Conservation (phyloP, 1,284 basidiomycete genomes). For the Ganoderma multipileum region DNA sequence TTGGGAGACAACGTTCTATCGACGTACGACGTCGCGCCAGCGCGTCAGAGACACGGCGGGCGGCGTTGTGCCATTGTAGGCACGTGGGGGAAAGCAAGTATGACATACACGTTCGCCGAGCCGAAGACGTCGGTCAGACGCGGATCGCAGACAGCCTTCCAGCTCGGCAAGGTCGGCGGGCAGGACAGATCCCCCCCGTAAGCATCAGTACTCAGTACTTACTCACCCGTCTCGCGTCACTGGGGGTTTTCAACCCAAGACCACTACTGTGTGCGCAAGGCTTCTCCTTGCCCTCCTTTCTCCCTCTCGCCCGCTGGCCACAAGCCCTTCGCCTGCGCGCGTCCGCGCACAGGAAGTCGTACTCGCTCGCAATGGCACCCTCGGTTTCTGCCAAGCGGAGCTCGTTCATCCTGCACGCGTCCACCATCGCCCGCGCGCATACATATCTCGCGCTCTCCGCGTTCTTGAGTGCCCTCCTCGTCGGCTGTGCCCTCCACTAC, state of each 20-base stretch:
- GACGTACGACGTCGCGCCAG: no score
- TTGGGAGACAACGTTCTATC: no score
- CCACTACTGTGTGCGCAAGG: neutral
- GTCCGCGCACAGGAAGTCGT: neutral
- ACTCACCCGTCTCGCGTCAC: neutral
- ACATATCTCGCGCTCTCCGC: constrained; percentile 76
- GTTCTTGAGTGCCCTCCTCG: constrained; percentile 72
- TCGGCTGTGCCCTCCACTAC: constrained; percentile 82
- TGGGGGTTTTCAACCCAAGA: neutral
- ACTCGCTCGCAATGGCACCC: constrained; percentile 1
- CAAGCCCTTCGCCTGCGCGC: neutral
- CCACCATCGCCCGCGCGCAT: constrained; percentile 68
- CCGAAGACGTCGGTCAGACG: neutral
- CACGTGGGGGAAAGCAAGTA: neutral
- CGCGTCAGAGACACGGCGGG: neutral
- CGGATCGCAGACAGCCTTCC: neutral
- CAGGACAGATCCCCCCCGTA: neutral
- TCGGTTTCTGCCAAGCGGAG: constrained; percentile 11
- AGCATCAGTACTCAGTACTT: neutral
- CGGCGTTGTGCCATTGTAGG: neutral
- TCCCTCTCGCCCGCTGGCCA: neutral
- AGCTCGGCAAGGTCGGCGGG: no score
- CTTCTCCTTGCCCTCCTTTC: neutral
- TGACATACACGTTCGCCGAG: neutral
- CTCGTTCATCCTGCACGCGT: constrained; percentile 45